A percentile compares a stretch with the other conserved stretches of the same genome.
Evolutionary conservation across 768 basidiomycete species (phyloP).

Genomic region (Russula olivacea): DNA sequence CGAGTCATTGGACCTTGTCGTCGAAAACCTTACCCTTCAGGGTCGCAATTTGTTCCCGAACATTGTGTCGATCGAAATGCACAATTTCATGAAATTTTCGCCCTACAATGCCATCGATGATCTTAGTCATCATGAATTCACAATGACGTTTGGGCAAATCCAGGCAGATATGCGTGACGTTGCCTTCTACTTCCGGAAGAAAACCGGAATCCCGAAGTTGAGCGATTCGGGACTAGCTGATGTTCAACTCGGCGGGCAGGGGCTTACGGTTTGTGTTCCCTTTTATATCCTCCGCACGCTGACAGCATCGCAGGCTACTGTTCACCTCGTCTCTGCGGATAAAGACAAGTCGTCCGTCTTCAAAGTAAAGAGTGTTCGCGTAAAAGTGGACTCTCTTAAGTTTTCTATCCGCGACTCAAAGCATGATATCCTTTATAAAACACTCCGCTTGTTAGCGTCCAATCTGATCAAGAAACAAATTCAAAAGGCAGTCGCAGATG

Average conservation of each 20-base stretch:
- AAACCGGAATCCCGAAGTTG: slow-evolving; percentile 76
- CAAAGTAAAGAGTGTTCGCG: slow-evolving; percentile 61
- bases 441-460: slow-evolving; percentile 71
- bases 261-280: slow-evolving; percentile 50
- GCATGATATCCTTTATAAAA: slow-evolving; percentile 86
- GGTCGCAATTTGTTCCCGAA: slow-evolving; percentile 89
- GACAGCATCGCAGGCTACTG: slow-evolving; percentile 38
- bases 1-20: slow-evolving; percentile 76
- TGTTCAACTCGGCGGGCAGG: slow-evolving; percentile 76
- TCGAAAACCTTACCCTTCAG: slow-evolving; percentile 88
- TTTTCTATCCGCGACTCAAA: slow-evolving; percentile 89
- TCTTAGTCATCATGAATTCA: slow-evolving; percentile 64
- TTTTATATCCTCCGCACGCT: neutral
- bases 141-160: slow-evolving; percentile 72
- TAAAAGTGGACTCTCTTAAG: slow-evolving; percentile 83
- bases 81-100: slow-evolving; percentile 80
- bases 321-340: slow-evolving; percentile 55
- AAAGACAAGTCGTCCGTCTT: slow-evolving; percentile 66
- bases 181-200: slow-evolving; percentile 85
- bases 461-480: slow-evolving; percentile 77
- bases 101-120: slow-evolving; percentile 61
- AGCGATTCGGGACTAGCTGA: slow-evolving; percentile 82
- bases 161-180: slow-evolving; percentile 94
- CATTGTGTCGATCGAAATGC: slow-evolving; percentile 61
- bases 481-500: slow-evolving; percentile 54